phyloP scores from a whole-genome alignment of 805 yeast genomes.

The Priceomyces castillae region DNA sequence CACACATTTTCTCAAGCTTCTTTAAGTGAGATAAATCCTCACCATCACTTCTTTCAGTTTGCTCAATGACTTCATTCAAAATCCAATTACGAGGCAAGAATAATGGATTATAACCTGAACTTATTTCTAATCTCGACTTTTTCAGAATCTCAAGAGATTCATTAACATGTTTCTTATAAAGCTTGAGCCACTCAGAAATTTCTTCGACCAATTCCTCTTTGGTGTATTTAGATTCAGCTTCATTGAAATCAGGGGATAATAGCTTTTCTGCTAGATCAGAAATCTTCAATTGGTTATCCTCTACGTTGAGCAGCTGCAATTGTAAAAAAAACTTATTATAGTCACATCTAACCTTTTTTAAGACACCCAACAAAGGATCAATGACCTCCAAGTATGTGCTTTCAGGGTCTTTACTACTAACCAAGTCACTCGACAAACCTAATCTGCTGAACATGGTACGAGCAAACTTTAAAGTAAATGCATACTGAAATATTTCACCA shows the following conservation, averaged over 20 bases:
- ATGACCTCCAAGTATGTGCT: conserved; percentile 46
- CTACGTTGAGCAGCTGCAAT: conserved; percentile 49
- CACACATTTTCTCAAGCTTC: conserved; percentile 67
- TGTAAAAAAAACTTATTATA: conserved; percentile 74
- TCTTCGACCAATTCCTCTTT: conserved; percentile 41
- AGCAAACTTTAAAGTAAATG: conserved; percentile 58
- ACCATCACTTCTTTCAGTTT: conserved; percentile 50
- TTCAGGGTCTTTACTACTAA: conserved; percentile 30
- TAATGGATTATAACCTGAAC: conserved; percentile 61
- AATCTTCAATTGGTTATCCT: conserved; percentile 11
- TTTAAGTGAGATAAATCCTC: conserved; percentile 49
- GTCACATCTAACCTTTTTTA: conserved; percentile 65
- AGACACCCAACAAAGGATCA: conserved; percentile 58
- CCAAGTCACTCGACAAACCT: conserved; percentile 52
- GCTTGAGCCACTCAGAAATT: conserved; percentile 50
- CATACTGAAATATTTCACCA: conserved; percentile 61
- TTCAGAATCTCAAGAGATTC: conserved; percentile 29
- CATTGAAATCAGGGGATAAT: conserved; percentile 22
- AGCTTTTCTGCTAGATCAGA: conserved; percentile 17
- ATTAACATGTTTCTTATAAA: conserved; percentile 43
- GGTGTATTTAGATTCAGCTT: conserved; percentile 17
- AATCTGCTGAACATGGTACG: conserved; percentile 60
- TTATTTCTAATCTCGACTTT: conserved; percentile 20
- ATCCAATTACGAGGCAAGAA: conserved; percentile 87
- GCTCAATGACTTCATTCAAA: conserved; percentile 72